Evolutionary conservation across 2,329 filamentous ascomycete genomes (phyloP), one percentile per base, ranked within the genome.

Genomic region (Fusarium musae): DNA sequence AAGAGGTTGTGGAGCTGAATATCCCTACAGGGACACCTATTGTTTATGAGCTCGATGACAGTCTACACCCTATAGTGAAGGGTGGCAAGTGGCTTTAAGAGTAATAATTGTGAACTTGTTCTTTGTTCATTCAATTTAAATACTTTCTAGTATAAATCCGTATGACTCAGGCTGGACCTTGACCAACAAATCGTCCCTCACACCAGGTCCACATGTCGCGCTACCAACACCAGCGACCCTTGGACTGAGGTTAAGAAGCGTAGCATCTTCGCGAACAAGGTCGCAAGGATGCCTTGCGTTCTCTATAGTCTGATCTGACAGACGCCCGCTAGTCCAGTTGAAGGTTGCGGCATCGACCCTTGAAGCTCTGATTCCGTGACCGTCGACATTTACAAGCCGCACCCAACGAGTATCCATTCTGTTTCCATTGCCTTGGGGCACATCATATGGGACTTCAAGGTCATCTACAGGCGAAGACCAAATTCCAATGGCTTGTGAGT

Each of bases 171-270:
- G 28, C 11, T 40, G 46, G 10, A 66, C 52, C 26, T 52, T 66
- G 8, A 66, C 52, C 8, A 49, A 23, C 4, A 66, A 17, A 36
- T 66, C 64, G 3, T 66, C 62, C 11, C 62, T 12, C 2, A 67
- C 64, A 2, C 64, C 64, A 28, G 64, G 64, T n/a, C 64, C 64
- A 52, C 64, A 67, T 9, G 64, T 67, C 6, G 63, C 64, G 17
- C 63, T 67, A 26, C 64, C 64, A 4, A 67, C 53, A 32, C 64
- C 64, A 23, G 64, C 64, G 30, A 67, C 64, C 44, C 43, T 61
- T 1, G 53, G 44, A 10, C 63, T 67, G 0, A 67, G n/a, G 6
- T 61, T 66, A 4, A 67, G 46, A 6, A 67, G 16, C 1, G 64
- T 67, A 4, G 63, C 64, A 6, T 61, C 46, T 37, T 67, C 63